Base-by-base conservation (phyloP, 805 yeast genomes). In the Starmerella kuoi region DNA sequence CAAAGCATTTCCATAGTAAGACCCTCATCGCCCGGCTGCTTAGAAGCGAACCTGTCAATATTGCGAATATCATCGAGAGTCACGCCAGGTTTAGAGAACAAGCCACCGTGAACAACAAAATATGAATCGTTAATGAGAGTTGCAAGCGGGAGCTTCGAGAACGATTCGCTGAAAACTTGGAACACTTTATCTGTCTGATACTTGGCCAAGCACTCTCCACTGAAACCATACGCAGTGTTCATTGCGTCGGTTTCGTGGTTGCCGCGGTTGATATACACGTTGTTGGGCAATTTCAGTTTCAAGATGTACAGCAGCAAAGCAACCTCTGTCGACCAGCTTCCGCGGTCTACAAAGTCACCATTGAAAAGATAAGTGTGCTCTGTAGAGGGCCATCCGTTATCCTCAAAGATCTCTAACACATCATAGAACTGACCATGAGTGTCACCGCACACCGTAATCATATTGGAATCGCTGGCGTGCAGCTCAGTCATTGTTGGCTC, bases 281-380 rank as follows among this genome's bases (percentile, higher is more conserved):
- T 68, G 2, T 64, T 55, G 14, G 98, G 98, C 55, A 71, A 79
- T 26, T 79, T 61, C 27, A 86, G 66, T 63, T 91, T 91, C 61
- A 83, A 71, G 11, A 78, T 69, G 59, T 82, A 86, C 33, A 84
- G 69, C 24, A 80, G 66, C 36, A 91, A 64, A 2, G 95, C 95
- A 36, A 91, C 94, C 59, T 91, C 98, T 57, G 94, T 83, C 3
- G 96, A 85, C 97, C 98, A 88, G 15, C 94, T 82, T 5, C 98
- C 98, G 56, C 98, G 72, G 60, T 91, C 98, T 3, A 91, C 98
- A 63, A 91, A 88, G 63, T 91, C 98, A 34, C 98, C 98, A 56
- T 91, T 91, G 67, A 91, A 88, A 37, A 91, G 62, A 58, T 83
- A 91, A 4, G 76, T 69, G 58, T 87, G 96, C 3, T 64, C 61